These are phyloP conservation scores for Trichoderma gracile DNA, from an alignment of 2,329 filamentous ascomycete species.

Conservation along the genomic window DNA sequence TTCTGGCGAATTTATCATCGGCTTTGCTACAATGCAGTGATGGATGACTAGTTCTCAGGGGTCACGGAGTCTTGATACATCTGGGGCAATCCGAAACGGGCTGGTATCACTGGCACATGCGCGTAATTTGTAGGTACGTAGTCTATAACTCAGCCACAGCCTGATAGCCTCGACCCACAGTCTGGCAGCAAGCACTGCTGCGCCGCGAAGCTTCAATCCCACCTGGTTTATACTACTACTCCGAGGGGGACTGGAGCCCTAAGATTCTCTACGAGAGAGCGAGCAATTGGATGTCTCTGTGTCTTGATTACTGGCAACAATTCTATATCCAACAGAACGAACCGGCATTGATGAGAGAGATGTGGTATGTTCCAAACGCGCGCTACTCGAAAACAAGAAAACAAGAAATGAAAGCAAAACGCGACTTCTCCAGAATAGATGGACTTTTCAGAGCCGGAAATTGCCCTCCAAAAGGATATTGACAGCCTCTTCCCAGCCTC, in stretches of 20 bases:
- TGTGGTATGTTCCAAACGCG: neutral
- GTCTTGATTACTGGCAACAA: neutral
- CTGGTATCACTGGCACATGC: neutral
- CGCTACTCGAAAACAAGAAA: neutral
- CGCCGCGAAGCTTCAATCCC: no score
- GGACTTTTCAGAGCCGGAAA: slow-evolving; percentile 14
- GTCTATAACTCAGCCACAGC: slow-evolving; percentile 11
- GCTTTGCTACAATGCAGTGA: no score
- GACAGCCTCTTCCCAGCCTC: slow-evolving; percentile 60
- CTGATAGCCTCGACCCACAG: neutral
- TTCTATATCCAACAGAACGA: neutral
- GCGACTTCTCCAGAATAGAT: neutral
- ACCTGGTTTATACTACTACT: no score
- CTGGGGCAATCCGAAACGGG: neutral
- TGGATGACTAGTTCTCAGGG: no score
- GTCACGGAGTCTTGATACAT: no score
- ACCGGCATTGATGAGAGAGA: neutral
- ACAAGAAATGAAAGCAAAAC: neutral
- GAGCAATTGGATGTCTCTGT: no score
- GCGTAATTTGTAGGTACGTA: neutral
- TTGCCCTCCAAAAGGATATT: slow-evolving; percentile 48
- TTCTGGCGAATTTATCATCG: no score
- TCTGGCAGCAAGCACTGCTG: neutral
- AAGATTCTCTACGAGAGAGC: no score
- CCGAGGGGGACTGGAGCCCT: no score